Base-by-base conservation (phyloP, 169 alveolate genomes). In the Amoebophrya sp. region DNA sequence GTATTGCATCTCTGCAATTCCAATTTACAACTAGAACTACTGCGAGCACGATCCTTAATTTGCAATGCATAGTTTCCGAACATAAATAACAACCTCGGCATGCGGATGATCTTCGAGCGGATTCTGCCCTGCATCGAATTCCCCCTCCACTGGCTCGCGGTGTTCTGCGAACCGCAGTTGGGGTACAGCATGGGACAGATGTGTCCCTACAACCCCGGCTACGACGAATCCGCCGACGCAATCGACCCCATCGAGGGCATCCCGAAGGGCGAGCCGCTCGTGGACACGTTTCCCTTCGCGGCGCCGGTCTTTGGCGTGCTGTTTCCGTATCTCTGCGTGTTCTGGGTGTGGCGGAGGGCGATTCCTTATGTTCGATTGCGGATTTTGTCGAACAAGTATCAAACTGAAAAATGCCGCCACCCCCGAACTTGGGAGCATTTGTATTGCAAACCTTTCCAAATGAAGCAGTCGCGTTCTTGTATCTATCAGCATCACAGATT, bases 191-290 rank as follows among this genome's bases (percentile, higher is more conserved):
- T 66, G 83, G 83, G 83, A 25, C 29, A n/a, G 35, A 66, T 66
- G 83, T 66, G 83, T 66, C 83, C 83, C 83, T 66, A 66, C 83
- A 25, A 66, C 35, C 83, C 83, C 35, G 83, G 83, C 35, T 66
- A 66, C 83, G 83, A 66, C 35, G 35, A 2, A 3, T 25, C 38
- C 35, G 83, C 83, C 1, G 83, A 66, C 83, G 83, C 35, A 3
- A 66, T 66, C 29, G 83, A 66, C 83, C 83, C 83, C 29, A n/a
- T 66, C 29, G 83, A 66, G 35, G 83, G 83, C 83, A 25, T 66
- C 10, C 83, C 83, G 83, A 66, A 66, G 35, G 83, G 83, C 29
- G 83, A 66, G 83, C 83, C 83, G 35, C 29, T 66, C 32, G 35
- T 66, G 35, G 35, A 66, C 35, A 25, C 35, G 7, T 66, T 66